These are phyloP conservation scores for Ophiocordyceps unilateralis DNA, from an alignment of 2,329 filamentous ascomycete species.

Conservation along the genomic window DNA sequence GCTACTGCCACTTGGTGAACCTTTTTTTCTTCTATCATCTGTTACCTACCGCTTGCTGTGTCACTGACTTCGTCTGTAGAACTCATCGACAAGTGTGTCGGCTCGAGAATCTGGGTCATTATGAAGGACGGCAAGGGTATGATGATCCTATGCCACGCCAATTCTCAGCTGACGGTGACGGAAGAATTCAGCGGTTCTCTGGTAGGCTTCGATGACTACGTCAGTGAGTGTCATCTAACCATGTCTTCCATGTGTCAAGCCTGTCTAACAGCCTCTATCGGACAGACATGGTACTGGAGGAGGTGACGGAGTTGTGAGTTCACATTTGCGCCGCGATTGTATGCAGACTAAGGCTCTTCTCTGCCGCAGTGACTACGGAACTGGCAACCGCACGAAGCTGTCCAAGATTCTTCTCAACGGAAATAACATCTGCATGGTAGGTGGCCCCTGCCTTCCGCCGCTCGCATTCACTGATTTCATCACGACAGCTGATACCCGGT, in stretches of 20 bases:
- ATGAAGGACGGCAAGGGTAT: constrained; percentile 98
- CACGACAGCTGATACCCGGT: constrained; percentile 56
- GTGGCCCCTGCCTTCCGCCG: constrained; percentile 6
- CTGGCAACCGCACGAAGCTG: constrained; percentile 71
- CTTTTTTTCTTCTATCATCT: not conserved
- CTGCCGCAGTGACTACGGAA: constrained; percentile 64
- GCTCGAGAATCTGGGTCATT: constrained; percentile 93
- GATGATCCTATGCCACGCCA: no score
- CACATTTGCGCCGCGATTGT: not conserved
- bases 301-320: constrained; percentile 86
- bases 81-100: constrained; percentile 97
- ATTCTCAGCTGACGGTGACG: constrained; percentile 3
- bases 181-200: constrained; percentile 90
- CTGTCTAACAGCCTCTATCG: constrained; percentile 7
- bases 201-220: constrained; percentile 95
- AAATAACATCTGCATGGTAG: constrained; percentile 98
- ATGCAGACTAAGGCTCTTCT: not conserved
- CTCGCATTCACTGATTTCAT: constrained; percentile 1
- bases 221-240: constrained; percentile 59
- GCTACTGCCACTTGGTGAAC: constrained; percentile 51
- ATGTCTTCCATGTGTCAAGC: constrained; percentile 3
- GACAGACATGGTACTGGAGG: constrained; percentile 91
- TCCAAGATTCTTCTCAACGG: constrained; percentile 92
- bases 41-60: not conserved
- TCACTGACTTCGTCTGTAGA: constrained; percentile 33